Base-by-base conservation (phyloP, 192 early-diverging fungal species). In the Podila epigama region DNA sequence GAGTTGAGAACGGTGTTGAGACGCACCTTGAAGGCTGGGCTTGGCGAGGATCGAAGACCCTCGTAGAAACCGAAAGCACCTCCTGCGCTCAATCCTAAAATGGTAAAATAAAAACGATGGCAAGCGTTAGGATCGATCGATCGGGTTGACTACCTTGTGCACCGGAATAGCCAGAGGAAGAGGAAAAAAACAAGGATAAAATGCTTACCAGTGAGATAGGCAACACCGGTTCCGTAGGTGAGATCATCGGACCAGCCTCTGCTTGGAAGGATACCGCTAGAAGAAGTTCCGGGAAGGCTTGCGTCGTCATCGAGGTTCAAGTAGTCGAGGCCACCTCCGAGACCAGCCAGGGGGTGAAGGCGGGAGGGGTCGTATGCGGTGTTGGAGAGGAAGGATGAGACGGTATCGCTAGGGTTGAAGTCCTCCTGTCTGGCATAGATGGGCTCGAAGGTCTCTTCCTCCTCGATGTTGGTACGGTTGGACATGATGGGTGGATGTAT, bases 1-100 rank as follows among this genome's bases (percentile, higher is more conserved):
- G 88, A 85, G 83, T 94, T 94, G 54, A 94, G 85, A 35, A 92
- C 87, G 56, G 89, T 91, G 82, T 94, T 94, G 32, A 94, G 80
- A 48, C 92, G 88, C 63, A 94, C 82, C 81, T 93, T 93, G 70
- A 91, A 84, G 62, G 90, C 89, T 37, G 91, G 86, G 51, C 79
- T 69, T 33, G 73, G 72, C 52, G 77, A 60, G 3, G 83, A 82
- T 27, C 83, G 86, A 57, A 92, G 71, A 77, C 93, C 93, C 78
- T 94, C 92, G 29, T 89, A 80, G 64, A 94, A 80, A 60, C 93
- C 93, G 84, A 85, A 91, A 5, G 83, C 85, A 54, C 93, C 93
- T 70, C 93, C 93, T 40, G 87, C 73, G 16, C 84, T 78, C 70
- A 94, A 77, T 22, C 70, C 81, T 82, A 60, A 48, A 48, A 4